phyloP scores from a whole-genome alignment of 176 grass and related monocot species.

The Hordeum marinum region DNA sequence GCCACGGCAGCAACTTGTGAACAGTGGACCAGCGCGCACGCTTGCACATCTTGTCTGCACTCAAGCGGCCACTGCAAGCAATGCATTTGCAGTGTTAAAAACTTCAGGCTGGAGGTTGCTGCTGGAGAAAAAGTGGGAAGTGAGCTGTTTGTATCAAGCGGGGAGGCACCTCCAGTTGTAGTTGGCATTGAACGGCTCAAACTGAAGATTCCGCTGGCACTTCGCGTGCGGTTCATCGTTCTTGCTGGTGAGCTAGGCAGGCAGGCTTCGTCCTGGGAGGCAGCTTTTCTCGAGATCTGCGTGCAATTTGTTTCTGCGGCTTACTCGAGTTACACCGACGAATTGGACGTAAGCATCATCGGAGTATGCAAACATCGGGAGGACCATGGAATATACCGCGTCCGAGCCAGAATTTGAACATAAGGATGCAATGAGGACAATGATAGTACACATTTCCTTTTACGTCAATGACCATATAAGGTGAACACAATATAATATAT shows the following conservation, averaged over 20 bases:
- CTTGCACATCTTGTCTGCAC: neutral
- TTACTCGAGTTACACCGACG: neutral
- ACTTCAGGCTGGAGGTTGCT: neutral
- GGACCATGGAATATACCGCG: too few relatives aligned
- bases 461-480: too few relatives aligned
- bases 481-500: too few relatives aligned
- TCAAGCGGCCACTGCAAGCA: neutral
- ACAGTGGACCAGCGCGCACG: neutral
- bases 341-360: neutral
- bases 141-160: neutral
- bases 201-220: neutral
- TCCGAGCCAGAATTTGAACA: too few relatives aligned
- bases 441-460: too few relatives aligned
- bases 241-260: neutral
- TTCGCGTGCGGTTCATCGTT: neutral
- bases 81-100: neutral
- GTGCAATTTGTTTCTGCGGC: neutral
- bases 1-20: neutral
- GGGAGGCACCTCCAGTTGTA: neutral
- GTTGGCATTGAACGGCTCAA: neutral
- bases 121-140: neutral
- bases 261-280: conserved; percentile 30
- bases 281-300: conserved; percentile 32
- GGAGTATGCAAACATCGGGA: too few relatives aligned
- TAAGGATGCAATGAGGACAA: too few relatives aligned